A percentile compares a stretch with the other conserved stretches of the same genome.
Evolutionary conservation across 139 green algal species (phyloP).

Genomic region (Mesotaenium endlicherianum): DNA sequence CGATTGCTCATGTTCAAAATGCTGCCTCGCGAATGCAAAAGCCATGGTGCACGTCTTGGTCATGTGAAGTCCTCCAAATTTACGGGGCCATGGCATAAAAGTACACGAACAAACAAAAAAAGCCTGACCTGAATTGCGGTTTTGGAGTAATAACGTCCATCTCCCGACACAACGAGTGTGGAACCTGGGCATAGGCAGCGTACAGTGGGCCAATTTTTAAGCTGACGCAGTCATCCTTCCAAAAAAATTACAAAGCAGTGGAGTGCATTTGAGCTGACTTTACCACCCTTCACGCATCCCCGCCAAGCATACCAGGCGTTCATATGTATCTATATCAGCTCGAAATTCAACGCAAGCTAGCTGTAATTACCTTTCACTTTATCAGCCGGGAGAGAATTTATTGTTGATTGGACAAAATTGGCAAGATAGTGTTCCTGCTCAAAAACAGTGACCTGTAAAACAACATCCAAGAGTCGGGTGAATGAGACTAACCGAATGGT

Average conservation of each 20-base stretch:
- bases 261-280: neutral
- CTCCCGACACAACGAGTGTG: constrained; percentile 54
- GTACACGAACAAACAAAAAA: too few relatives aligned
- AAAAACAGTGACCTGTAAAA: constrained; percentile 47
- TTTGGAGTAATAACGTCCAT: constrained; percentile 54
- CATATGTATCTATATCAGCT: too few relatives aligned
- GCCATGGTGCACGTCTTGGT: too few relatives aligned
- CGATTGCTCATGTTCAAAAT: too few relatives aligned
- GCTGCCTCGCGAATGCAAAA: too few relatives aligned
- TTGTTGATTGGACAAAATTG: constrained; percentile 56
- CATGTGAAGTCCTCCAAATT: too few relatives aligned
- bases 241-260: neutral
- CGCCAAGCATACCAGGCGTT: too few relatives aligned
- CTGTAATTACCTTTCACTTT: constrained; percentile 39
- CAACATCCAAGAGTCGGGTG: too few relatives aligned
- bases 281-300: neutral
- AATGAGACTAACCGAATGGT: neutral
- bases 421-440: constrained; percentile 50
- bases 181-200: constrained; percentile 12
- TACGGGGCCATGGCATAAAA: too few relatives aligned
- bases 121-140: constrained; percentile 56
- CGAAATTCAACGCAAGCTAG: neutral
- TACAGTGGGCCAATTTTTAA: neutral
- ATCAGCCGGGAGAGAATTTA: constrained; percentile 49
- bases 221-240: neutral